These are phyloP conservation scores for Nemania serpens DNA, from an alignment of 2,329 filamentous ascomycete genomes.

Conservation along the genomic window DNA sequence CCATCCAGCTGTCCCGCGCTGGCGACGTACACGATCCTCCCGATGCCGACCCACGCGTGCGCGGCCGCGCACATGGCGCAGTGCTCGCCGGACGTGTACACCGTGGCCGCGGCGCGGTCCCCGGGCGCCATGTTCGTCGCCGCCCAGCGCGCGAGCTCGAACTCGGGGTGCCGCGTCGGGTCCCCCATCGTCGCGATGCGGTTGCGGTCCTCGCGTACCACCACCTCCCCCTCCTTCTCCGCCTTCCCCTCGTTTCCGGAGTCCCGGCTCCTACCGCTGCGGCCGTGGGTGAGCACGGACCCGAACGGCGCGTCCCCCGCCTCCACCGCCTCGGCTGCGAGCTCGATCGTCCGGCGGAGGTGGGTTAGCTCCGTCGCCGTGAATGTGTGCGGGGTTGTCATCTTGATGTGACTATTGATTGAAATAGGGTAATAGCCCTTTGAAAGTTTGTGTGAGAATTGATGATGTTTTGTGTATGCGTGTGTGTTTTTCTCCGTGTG, in stretches of 20 bases:
- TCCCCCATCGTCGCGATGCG: slow-evolving; percentile 23
- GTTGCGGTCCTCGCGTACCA: slow-evolving; percentile 31
- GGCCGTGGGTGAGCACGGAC: slow-evolving; percentile 23
- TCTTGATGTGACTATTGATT: neutral
- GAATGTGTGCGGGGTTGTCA: slow-evolving; percentile 3
- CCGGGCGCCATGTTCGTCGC: slow-evolving; percentile 16
- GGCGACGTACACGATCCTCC: slow-evolving; percentile 32
- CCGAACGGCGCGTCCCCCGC: slow-evolving; percentile 36
- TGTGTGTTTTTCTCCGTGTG: no score
- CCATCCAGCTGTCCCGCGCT: slow-evolving; percentile 18
- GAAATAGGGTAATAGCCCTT: no score
- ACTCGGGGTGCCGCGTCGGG: slow-evolving; percentile 31
- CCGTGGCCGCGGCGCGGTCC: slow-evolving; percentile 20
- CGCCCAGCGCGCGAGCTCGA: slow-evolving; percentile 33
- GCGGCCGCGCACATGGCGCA: slow-evolving; percentile 34
- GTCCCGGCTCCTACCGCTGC: neutral
- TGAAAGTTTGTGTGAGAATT: no score
- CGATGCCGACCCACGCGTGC: slow-evolving; percentile 30
- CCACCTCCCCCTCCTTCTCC: neutral
- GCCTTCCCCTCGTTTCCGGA: neutral
- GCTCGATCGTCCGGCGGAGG: slow-evolving; percentile 36
- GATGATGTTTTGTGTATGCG: no score
- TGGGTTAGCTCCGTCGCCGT: slow-evolving; percentile 23
- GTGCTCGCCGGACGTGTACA: slow-evolving; percentile 35
- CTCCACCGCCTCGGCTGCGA: slow-evolving; percentile 37